Evolutionary conservation across 257 asterid genomes (phyloP).

Genomic region (Lithospermum erythrorhizon): DNA sequence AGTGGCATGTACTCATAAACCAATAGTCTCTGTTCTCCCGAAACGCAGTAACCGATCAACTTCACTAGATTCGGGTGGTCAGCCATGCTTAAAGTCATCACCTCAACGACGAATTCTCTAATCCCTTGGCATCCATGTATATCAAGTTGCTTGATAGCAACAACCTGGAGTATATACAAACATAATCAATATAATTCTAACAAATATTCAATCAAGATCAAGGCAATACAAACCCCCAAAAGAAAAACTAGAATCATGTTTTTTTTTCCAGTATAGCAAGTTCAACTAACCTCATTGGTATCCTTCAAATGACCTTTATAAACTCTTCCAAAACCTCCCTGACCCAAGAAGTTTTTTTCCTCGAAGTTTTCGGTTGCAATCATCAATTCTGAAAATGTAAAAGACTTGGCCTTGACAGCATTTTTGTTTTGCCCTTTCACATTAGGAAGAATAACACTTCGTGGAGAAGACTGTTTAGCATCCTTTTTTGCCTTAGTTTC

Average conservation of each 20-base stretch:
- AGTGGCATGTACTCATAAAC: conserved; percentile 83
- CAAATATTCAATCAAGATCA: background rate
- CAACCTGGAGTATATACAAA: conserved; percentile 33
- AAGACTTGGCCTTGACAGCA: conserved; percentile 52
- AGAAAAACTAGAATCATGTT: background rate
- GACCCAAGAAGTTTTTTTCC: conserved; percentile 63
- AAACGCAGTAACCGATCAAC: conserved; percentile 83
- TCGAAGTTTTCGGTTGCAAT: conserved; percentile 69
- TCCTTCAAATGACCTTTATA: conserved; percentile 70
- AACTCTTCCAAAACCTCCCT: conserved; percentile 96
- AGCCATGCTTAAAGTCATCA: conserved; percentile 72
- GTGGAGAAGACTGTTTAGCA: background rate
- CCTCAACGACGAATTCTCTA: conserved; percentile 90
- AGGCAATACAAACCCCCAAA: background rate
- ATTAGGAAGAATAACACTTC: conserved; percentile 6
- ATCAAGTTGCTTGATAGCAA: conserved; percentile 94
- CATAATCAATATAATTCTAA: no score
- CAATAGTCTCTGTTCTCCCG: conserved; percentile 89
- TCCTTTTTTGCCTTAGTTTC: background rate
- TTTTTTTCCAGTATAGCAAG: background rate
- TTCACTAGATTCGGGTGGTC: conserved; percentile 89
- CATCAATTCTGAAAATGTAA: conserved; percentile 68
- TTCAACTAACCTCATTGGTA: conserved; percentile 43
- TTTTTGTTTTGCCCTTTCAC: conserved; percentile 51
- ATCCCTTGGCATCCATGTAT: conserved; percentile 87